A percentile compares a stretch with the other conserved stretches of the same genome.
Conservation (phyloP, 441 rosid genomes). For the Theobroma grandiflorum region DNA sequence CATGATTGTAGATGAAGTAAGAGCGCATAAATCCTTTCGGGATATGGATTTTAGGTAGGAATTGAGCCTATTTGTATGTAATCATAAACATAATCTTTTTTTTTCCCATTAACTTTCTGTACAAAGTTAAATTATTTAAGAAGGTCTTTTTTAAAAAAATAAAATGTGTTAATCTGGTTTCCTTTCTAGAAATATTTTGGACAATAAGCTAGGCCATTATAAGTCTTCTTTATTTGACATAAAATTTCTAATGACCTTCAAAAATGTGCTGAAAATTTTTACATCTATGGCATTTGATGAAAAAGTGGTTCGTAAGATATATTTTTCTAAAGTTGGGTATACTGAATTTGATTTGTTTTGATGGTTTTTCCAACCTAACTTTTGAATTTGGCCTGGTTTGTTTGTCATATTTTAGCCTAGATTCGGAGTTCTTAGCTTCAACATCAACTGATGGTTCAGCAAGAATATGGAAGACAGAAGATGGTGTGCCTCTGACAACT, state of each 20-base stretch:
- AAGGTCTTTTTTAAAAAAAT: not conserved
- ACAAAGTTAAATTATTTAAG: slow-evolving; percentile 9
- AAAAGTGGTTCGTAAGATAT: not conserved
- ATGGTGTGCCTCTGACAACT: slow-evolving; percentile 75
- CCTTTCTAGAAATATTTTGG: not conserved
- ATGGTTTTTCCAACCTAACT: slow-evolving; percentile 2
- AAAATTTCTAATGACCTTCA: not conserved
- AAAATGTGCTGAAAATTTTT: not conserved
- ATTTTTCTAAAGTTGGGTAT: not conserved
- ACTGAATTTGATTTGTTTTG: not conserved
- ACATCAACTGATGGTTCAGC: slow-evolving; percentile 95
- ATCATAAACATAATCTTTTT: not conserved
- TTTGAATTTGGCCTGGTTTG: slow-evolving; percentile 23
- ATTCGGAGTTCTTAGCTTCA: slow-evolving; percentile 91
- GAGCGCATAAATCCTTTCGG: slow-evolving; percentile 81
- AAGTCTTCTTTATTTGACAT: not conserved
- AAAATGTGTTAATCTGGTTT: not conserved
- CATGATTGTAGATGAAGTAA: slow-evolving; percentile 77
- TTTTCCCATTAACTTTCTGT: not conserved
- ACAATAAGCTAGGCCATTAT: not conserved
- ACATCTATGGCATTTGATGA: not conserved
- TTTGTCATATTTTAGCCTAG: slow-evolving; percentile 64
- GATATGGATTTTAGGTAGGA: slow-evolving; percentile 94
- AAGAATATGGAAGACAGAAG: slow-evolving; percentile 94
- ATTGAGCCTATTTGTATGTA: slow-evolving; percentile 21